Base-by-base conservation (phyloP, 106 monocot species). In the Dendrobium catenatum region DNA sequence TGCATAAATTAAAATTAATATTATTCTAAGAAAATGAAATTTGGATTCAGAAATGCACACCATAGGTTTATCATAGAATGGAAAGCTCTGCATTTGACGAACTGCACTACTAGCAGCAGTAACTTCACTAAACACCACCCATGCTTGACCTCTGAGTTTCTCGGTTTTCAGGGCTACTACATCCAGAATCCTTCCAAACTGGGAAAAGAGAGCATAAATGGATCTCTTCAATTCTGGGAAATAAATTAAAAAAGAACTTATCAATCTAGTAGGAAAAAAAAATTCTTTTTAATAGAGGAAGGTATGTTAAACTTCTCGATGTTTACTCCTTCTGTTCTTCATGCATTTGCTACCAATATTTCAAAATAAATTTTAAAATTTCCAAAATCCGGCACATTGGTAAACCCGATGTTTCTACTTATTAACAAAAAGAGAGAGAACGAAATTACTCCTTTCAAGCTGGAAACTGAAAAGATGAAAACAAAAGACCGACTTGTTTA, bases 31-130 rank as follows among this genome's bases (percentile, higher is more conserved):
- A 22, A 61, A 61, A 64, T 16, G 0, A 81, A 26, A 46, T 42
- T 76, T 51, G 24, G 20, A 51, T 42, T 61, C 20, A 42, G 16
- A 26, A 59, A 43, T 16, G 79, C 80, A 3, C 79, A 96, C 96
- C 87, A 96, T 90, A 79, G 92, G 94, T 81, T 96, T 96, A 78
- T 94, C 96, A 83, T 92, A 96, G 77, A 96, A 96, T 33, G 94
- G 94, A 78, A 96, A 96, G 75, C 88, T 92, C 79, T 94, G 96
- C 96, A 92, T 92, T 82, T 94, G 94, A 20, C 96, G 89, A 41
- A 96, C 93, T 42, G 96, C 96, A 78, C 85, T 85, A 64, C 94
- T 96, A 49, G 96, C 89, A 85, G 96, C 90, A 58, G 96, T 94
- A 31, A 96, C 92, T 89, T 96, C 94, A 76, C 87, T 90, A 46